Evolutionary conservation across 83 land plant genomes (phyloP).

Genomic region (Diphasiastrum complanatum): DNA sequence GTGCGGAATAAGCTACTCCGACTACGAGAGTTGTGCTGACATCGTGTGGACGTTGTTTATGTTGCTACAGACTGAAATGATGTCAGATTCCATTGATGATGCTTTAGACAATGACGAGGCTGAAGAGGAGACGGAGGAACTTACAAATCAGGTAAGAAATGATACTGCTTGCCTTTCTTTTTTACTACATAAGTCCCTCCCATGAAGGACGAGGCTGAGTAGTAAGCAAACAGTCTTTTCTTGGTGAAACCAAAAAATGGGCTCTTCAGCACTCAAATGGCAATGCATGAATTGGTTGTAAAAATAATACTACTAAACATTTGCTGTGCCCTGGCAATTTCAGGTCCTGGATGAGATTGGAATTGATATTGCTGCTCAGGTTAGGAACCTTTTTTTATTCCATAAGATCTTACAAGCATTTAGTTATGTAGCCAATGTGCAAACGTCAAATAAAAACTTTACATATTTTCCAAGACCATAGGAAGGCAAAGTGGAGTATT

Average conservation of each 20-base stretch:
- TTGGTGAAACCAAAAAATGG: neutral
- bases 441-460: no score
- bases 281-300: no score
- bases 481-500: no score
- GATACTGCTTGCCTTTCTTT: neutral
- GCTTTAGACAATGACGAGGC: no score
- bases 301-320: no score
- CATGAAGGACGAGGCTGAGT: no score
- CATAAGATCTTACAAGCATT: neutral
- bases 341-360: constrained; percentile 94
- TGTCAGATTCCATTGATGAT: constrained; percentile 89
- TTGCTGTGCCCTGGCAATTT: no score
- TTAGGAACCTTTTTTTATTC: constrained; percentile 11
- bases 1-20: neutral
- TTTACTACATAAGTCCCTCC: no score
- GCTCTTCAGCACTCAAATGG: no score
- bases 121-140: constrained; percentile 94
- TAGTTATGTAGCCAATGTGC: no score
- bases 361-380: constrained; percentile 86
- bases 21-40: neutral
- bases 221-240: neutral
- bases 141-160: constrained; percentile 72
- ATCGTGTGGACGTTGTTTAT: neutral
- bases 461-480: no score
- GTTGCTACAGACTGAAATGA: constrained; percentile 70